Evolutionary conservation across 495 filamentous ascomycete species (phyloP).

Genomic region (Penicillium waksmanii): DNA sequence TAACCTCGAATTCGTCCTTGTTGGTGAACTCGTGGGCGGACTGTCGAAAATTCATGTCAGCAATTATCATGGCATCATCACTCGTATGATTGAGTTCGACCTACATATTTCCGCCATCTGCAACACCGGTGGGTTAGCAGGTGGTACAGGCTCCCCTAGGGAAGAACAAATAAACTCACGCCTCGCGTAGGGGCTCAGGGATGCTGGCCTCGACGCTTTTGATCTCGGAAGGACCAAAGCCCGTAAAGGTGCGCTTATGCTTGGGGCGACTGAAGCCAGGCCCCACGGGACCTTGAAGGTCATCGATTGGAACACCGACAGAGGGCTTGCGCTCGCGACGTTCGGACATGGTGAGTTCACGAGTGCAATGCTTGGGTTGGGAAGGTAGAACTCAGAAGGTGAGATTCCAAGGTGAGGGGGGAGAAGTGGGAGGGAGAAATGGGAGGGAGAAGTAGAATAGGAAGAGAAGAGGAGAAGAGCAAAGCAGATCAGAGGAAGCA

Average conservation of each 20-base stretch:
- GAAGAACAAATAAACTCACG: conserved; percentile 50
- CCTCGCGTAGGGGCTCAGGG: conserved; percentile 84
- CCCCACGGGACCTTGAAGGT: conserved; percentile 79
- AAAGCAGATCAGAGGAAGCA: conserved; percentile 11
- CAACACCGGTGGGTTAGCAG: neutral
- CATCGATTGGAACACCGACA: conserved; percentile 77
- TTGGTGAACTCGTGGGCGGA: conserved; percentile 70
- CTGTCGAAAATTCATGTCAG: conserved; percentile 35
- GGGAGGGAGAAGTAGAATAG: conserved; percentile 17
- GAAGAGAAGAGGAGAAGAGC: conserved; percentile 22
- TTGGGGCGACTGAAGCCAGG: conserved; percentile 79
- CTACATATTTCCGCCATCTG: conserved; percentile 81
- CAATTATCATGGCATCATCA: neutral
- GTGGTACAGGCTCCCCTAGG: conserved; percentile 18
- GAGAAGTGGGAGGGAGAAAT: conserved; percentile 6
- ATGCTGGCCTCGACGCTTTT: conserved; percentile 90
- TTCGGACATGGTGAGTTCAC: conserved; percentile 21
- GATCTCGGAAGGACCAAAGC: conserved; percentile 87
- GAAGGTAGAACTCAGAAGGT: neutral
- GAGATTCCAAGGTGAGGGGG: neutral
- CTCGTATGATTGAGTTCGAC: conserved; percentile 15
- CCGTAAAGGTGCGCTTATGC: conserved; percentile 92
- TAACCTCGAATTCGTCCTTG: conserved; percentile 72
- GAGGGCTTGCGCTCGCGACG: conserved; percentile 73
- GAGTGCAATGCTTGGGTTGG: neutral